phyloP scores from a whole-genome alignment of 352 stramenopile genomes.

The Globisporangium cylindrosporum region DNA sequence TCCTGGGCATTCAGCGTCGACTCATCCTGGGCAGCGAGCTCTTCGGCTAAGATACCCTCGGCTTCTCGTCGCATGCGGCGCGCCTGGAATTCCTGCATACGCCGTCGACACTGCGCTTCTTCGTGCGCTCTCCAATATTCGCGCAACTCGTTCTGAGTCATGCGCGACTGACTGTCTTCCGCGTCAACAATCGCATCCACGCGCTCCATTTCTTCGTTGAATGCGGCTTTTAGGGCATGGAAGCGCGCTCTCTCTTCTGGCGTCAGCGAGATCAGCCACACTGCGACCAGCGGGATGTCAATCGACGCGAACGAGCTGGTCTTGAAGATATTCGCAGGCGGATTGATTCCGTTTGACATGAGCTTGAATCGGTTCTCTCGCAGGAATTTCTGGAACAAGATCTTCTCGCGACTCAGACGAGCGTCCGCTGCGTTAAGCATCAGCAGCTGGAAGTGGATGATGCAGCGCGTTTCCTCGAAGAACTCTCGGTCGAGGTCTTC shows the following conservation, averaged over 20 bases:
- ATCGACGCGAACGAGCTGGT: conserved; percentile 88
- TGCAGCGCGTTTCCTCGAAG: conserved; percentile 87
- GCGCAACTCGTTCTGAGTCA: conserved; percentile 44
- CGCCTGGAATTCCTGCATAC: conserved; percentile 76
- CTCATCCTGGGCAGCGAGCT: conserved; percentile 57
- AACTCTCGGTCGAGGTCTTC: conserved; percentile 76
- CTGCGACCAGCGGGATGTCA: conserved; percentile 86
- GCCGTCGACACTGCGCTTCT: conserved; percentile 60
- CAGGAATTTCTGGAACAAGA: conserved; percentile 93
- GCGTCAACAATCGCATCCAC: conserved; percentile 71
- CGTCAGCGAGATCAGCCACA: conserved; percentile 87
- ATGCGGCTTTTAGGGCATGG: conserved; percentile 84
- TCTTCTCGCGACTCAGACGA: conserved; percentile 84
- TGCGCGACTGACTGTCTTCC: conserved; percentile 53
- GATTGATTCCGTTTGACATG: conserved; percentile 91
- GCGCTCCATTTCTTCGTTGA: conserved; percentile 85
- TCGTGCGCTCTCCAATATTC: conserved; percentile 62
- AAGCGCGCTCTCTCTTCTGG: conserved; percentile 85
- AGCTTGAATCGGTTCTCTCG: conserved; percentile 93
- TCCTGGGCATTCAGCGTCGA: conserved; percentile 79
- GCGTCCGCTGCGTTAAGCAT: conserved; percentile 87
- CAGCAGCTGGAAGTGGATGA: conserved; percentile 91
- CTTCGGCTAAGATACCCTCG: conserved; percentile 50
- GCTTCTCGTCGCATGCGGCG: conserved; percentile 65
- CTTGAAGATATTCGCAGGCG: conserved; percentile 88